Evolutionary conservation across 2,329 filamentous ascomycete species (phyloP), one percentile per base, ranked within the genome.

Genomic region (Arthrobotrys conoides): DNA sequence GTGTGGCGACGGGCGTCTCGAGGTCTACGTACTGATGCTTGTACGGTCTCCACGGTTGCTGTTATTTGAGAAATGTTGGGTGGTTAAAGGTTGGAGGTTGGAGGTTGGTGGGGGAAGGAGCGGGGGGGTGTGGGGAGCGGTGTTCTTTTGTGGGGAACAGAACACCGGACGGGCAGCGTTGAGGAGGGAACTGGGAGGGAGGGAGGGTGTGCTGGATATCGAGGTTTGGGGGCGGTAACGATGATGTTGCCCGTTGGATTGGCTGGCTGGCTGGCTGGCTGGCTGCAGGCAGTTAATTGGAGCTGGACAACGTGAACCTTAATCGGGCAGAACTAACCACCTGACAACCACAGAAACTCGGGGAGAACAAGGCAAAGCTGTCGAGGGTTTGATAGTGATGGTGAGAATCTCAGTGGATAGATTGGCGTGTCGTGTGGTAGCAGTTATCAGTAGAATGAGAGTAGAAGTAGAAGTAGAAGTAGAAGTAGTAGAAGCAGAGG

Each of bases 41-140:
- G 73, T 41, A 67, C 66, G 67, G 73, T 77, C 73, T 77, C 73
- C 73, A 77, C 73, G 73, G 67, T 77, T 77, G 73, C 73, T 77
- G 73, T 77, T 71, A 55, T 71, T 77, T 77, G 67, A 44, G 73
- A 77, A 77, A 77, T 71, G 71, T 71, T 77, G 73, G 73, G 68
- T 57, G 68, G 24, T 38, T 51, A 12, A 20, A 24, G 48, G 48
- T 46, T 46, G 44, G 44, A 20, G 44, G 44, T 46, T 49, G 20
- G 46, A 22, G 46, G 46, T 44, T 44, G 41, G 41, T 44, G 41
- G 44, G 44, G 44, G 16, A n/a, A 16, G 8, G 9, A n/a, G 16
- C 2, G 18, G 44, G 44, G 44, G 44, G 44, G n/a, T 18, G 18
- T 24, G 66, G 22, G 51, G 65, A 51, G 67, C 71, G 67, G 73